These are phyloP conservation scores for Penicillium herquei DNA, from an alignment of 495 filamentous ascomycete genomes.

Conservation along the genomic window DNA sequence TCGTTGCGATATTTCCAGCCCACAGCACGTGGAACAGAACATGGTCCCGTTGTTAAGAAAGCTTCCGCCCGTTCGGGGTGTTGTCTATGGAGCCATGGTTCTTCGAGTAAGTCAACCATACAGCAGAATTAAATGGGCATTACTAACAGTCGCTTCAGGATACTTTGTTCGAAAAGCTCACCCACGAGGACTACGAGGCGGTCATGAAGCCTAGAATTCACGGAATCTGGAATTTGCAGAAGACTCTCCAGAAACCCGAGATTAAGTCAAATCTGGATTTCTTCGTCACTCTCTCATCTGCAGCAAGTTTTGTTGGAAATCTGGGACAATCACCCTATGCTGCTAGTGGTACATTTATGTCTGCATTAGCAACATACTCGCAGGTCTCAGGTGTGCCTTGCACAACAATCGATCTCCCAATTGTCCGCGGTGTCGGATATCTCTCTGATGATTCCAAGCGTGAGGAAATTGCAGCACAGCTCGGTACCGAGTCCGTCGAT, in stretches of 20 bases:
- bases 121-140: background rate
- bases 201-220: conserved; percentile 46
- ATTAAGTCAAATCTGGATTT: conserved; percentile 41
- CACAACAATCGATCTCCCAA: conserved; percentile 38
- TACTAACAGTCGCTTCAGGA: conserved; percentile 26
- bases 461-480: conserved; percentile 17
- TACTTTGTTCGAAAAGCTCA: conserved; percentile 46
- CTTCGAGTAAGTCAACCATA: conserved; percentile 21
- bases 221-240: conserved; percentile 57
- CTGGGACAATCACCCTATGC: conserved; percentile 45
- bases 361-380: conserved; percentile 37
- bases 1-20: conserved; percentile 24
- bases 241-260: conserved; percentile 31
- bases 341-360: conserved; percentile 40
- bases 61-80: conserved; percentile 32
- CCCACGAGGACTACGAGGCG: conserved; percentile 36
- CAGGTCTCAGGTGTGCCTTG: conserved; percentile 29
- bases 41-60: conserved; percentile 12
- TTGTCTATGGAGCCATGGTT: conserved; percentile 45
- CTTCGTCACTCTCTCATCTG: conserved; percentile 49
- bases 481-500: conserved; percentile 24
- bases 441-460: conserved; percentile 32
- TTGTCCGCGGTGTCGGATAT: conserved; percentile 40
- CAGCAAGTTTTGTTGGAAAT: conserved; percentile 42
- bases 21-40: conserved; percentile 17